These are phyloP conservation scores for Solanum stenotomum DNA, from an alignment of 257 asterid genomes.

Conservation along the genomic window DNA sequence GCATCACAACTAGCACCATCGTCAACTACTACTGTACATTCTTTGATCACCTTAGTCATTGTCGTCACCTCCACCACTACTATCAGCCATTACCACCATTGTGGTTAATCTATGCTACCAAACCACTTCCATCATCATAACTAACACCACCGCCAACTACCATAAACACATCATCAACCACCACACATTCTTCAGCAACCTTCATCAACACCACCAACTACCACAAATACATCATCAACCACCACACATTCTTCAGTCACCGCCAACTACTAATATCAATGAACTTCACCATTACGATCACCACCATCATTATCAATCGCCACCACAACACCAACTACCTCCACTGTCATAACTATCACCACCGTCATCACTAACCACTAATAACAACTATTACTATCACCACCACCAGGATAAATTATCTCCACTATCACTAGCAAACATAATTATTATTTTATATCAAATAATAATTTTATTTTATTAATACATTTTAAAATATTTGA, in stretches of 20 bases:
- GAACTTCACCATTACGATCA: background rate
- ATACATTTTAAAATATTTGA: too few species aligned
- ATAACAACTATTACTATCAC: background rate
- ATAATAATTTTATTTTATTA: too few species aligned
- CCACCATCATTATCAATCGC: background rate
- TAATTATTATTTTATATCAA: too few species aligned
- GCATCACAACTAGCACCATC: background rate
- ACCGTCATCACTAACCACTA: background rate
- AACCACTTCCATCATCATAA: background rate
- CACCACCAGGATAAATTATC: background rate
- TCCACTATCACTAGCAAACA: background rate
- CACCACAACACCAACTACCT: background rate
- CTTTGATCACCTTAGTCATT: background rate
- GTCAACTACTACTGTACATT: too few species aligned
- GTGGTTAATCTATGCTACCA: background rate
- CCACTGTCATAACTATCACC: background rate
- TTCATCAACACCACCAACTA: background rate
- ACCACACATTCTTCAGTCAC: background rate
- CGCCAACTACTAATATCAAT: too few species aligned
- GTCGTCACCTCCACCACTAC: background rate
- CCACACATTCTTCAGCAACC: background rate
- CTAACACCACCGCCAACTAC: background rate
- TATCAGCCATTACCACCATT: background rate
- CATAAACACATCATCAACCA: background rate
- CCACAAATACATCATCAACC: background rate